phyloP scores from a whole-genome alignment of 2,329 filamentous ascomycete genomes.

The Colletotrichum musae region DNA sequence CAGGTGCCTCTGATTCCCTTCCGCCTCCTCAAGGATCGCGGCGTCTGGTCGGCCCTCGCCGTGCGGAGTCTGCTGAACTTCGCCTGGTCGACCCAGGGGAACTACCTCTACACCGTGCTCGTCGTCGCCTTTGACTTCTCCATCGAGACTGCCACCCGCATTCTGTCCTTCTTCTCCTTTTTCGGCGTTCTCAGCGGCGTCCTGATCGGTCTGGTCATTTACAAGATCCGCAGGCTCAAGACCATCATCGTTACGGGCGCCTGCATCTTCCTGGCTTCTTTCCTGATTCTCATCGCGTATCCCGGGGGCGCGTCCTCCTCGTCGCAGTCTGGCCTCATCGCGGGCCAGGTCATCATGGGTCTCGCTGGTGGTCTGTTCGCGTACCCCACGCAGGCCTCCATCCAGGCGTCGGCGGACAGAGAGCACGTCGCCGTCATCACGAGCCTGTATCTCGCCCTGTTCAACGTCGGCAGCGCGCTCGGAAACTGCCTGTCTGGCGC shows the following conservation, averaged over 20 bases:
- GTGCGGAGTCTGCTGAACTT: constrained; percentile 66
- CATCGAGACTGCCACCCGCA: constrained; percentile 67
- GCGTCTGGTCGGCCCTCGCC: constrained; percentile 72
- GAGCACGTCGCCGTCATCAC: constrained; percentile 57
- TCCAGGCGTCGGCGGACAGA: constrained; percentile 54
- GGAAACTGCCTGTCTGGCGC: constrained; percentile 58
- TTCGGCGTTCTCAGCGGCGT: constrained; percentile 69
- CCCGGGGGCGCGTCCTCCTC: constrained; percentile 61
- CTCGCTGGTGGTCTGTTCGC: constrained; percentile 71
- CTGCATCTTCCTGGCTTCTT: constrained; percentile 68
- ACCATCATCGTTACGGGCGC: constrained; percentile 71
- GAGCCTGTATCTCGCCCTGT: constrained; percentile 57
- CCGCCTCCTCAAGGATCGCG: constrained; percentile 70
- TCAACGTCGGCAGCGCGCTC: constrained; percentile 58
- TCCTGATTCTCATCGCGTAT: constrained; percentile 69
- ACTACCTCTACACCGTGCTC: constrained; percentile 73
- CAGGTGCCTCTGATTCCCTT: constrained; percentile 70
- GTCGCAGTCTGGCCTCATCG: constrained; percentile 66
- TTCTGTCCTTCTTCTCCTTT: constrained; percentile 68
- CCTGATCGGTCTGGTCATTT: constrained; percentile 65
- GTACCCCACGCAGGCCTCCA: constrained; percentile 57
- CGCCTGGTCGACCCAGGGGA: constrained; percentile 70
- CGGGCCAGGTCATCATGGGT: constrained; percentile 69
- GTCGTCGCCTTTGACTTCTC: constrained; percentile 71
- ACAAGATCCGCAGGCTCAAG: constrained; percentile 68